A percentile compares a stretch with the other conserved stretches of the same genome.
Evolutionary conservation across 306 rosid genomes (phyloP).

Genomic region (Castanea sativa): DNA sequence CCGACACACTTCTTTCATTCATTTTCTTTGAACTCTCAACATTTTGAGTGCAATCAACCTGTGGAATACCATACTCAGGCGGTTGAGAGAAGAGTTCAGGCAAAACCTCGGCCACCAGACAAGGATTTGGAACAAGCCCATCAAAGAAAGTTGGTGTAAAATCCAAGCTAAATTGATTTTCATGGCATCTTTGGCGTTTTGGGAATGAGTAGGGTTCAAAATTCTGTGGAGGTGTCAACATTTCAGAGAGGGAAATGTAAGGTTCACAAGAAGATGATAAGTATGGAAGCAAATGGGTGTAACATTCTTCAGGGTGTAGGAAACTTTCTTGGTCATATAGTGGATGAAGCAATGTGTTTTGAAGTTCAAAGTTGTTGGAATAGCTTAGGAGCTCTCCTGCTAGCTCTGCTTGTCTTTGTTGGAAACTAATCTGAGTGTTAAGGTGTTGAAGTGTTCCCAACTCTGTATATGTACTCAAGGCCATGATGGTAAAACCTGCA

Average conservation of each 20-base stretch:
- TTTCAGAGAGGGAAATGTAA: conserved; percentile 1
- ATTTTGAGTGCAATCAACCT: not conserved
- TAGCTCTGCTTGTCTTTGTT: conserved; percentile 8
- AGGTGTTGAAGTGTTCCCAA: conserved; percentile 20
- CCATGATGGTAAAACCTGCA: conserved; percentile 25
- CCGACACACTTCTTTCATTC: conserved; percentile 25
- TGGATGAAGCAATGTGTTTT: not conserved
- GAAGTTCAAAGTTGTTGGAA: not conserved
- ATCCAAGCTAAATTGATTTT: conserved; percentile 6
- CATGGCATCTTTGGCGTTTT: conserved; percentile 33
- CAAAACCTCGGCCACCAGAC: not conserved
- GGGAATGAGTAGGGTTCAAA: conserved; percentile 1
- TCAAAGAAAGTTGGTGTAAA: not conserved
- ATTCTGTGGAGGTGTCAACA: not conserved
- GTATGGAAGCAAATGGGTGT: conserved; percentile 2
- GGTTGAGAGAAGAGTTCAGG: not conserved
- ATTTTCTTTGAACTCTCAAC: not conserved
- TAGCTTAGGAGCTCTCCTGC: not conserved
- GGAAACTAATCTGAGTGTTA: conserved; percentile 11
- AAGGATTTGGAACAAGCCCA: conserved; percentile 8
- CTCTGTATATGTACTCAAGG: conserved; percentile 23
- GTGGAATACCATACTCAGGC: conserved; percentile 12
- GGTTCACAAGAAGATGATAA: not conserved
- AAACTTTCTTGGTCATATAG: not conserved
- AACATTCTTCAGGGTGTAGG: not conserved